A percentile compares a stretch with the other conserved stretches of the same genome.
phyloP scores from a whole-genome alignment of 73 alveolate genomes.

The Symbiodinium natans region DNA sequence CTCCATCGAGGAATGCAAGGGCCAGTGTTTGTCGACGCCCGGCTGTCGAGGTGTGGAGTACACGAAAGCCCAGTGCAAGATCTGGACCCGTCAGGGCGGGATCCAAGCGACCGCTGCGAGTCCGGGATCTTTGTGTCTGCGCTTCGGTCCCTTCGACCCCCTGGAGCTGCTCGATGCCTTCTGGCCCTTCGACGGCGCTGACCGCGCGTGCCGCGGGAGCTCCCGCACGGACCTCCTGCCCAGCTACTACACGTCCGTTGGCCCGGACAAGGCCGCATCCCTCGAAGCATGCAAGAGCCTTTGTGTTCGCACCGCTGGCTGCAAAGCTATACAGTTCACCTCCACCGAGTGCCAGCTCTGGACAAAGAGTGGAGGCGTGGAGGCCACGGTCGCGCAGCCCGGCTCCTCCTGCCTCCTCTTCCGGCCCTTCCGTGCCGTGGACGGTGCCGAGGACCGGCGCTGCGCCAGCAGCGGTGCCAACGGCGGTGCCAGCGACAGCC shows the following conservation, averaged over 20 bases:
- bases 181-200: conserved; percentile 10
- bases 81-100: conserved; percentile 12
- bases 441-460: conserved; percentile 28
- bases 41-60: conserved; percentile 49
- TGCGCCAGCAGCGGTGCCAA: no score
- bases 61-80: conserved; percentile 16
- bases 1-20: conserved; percentile 56
- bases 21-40: neutral
- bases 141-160: conserved; percentile 22
- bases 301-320: conserved; percentile 40
- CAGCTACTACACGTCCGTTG: conserved; percentile 53
- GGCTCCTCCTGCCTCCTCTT: conserved; percentile 4
- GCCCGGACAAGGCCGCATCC: conserved; percentile 31
- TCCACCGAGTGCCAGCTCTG: conserved; percentile 31
- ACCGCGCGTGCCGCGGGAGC: conserved; percentile 55
- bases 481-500: neutral
- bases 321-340: conserved; percentile 43
- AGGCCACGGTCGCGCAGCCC: conserved; percentile 21
- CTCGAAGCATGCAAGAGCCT: conserved; percentile 66
- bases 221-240: neutral
- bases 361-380: conserved; percentile 25
- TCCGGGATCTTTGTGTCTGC: conserved; percentile 35
- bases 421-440: conserved; percentile 49
- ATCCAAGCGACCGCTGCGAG: conserved; percentile 24
- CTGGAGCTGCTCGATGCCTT: conserved; percentile 42